Evolutionary conservation across 2,329 filamentous ascomycete species (phyloP), one percentile per base, ranked within the genome.

Genomic region (Penicillium sp.): DNA sequence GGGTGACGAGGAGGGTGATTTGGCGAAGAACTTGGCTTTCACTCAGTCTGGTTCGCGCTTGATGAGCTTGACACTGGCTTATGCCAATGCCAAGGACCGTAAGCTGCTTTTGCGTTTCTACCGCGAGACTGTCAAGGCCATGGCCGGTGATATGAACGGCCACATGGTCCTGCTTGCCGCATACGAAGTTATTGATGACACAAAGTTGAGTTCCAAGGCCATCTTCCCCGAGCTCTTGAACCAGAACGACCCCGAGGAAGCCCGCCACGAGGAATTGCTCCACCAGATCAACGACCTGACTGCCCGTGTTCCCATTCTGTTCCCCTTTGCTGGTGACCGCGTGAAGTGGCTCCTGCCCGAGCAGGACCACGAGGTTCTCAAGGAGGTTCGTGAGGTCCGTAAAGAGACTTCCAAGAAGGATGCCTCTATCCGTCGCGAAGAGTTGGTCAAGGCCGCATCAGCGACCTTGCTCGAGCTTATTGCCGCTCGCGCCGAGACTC

Each of bases 1-100:
- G 78, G 91, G 91, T 42, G 93, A 99, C 64, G 91, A 96, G 70
- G 88, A 90, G 57, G 92, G 92, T 48, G 93, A 98, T 73, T 77
- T 97, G 61, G 83, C 95, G 62, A 96, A 96, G 81, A 98, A 98
- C 74, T 85, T 99, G 79, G 93, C 93, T 7, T 99, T 99, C 77
- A 99, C 95, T 44, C 90, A 89, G 73, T 92, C 91, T 9, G 95
- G 95, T 6, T 87, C 92, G 46, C 85, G 90, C 35, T 82, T 99
- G 13, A 88, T 92, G 55, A 93, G 88, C 69, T 81, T 96, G 44
- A 84, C 91, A 42, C 80, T 99, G 39, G 93, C 95, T 10, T 84
- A 96, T 69, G 92, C 92, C 56, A 88, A 82, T 53, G 92, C 95
- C 63, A 99, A 99, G 79, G 93, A 98, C 76, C 88, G 95, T 67